A percentile compares a stretch with the other conserved stretches of the same genome.
Conservation (phyloP, 1,139 yeast genomes). For the Candida glucosophila region DNA sequence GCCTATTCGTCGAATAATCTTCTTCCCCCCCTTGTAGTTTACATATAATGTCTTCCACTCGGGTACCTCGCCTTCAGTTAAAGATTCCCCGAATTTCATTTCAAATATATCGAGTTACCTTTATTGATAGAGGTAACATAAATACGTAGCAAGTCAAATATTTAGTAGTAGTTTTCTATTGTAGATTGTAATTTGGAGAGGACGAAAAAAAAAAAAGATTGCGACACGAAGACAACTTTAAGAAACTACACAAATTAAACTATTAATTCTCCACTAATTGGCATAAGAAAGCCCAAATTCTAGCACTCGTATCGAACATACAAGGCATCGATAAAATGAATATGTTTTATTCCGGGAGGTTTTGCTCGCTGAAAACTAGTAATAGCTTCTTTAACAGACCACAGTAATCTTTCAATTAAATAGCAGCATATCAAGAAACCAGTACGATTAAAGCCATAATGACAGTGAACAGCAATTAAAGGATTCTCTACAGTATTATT, state of each 20-base stretch:
- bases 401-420: slow-evolving; percentile 50
- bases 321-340: slow-evolving; percentile 68
- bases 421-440: slow-evolving; percentile 70
- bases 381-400: slow-evolving; percentile 58
- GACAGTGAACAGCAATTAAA: slow-evolving; percentile 65
- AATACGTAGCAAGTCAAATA: too few species aligned
- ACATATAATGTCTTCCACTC: slow-evolving; percentile 83
- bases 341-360: slow-evolving; percentile 70
- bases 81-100: slow-evolving; percentile 58
- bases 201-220: too few species aligned
- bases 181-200: too few species aligned
- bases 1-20: slow-evolving; percentile 22
- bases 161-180: too few species aligned
- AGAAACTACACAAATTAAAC: too few species aligned
- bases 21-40: slow-evolving; percentile 54
- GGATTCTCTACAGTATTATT: slow-evolving; percentile 17
- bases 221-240: too few species aligned
- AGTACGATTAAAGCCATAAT: slow-evolving; percentile 74
- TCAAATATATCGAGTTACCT: too few species aligned
- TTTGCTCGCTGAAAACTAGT: slow-evolving; percentile 51
- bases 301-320: slow-evolving; percentile 49
- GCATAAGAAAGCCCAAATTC: too few species aligned
- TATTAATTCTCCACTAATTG: too few species aligned
- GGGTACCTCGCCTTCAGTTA: slow-evolving; percentile 59
- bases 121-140: too few species aligned